Evolutionary conservation across 345 rosid species (phyloP), one percentile per base, ranked within the genome.

Genomic region (Euphorbia tirucalli): DNA sequence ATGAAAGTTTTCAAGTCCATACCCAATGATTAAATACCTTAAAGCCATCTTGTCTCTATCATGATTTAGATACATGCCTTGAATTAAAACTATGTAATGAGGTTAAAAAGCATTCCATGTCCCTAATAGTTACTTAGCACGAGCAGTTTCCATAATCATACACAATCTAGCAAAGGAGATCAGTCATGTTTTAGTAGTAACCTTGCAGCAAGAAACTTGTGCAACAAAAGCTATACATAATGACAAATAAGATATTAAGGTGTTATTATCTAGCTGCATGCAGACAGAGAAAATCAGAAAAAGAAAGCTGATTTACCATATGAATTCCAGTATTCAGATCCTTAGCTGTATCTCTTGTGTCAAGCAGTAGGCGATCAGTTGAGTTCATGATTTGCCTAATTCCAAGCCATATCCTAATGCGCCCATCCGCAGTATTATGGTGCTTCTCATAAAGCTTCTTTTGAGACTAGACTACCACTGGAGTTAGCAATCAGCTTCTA

Each of bases 301-400:
- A 31, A 52, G 41, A 63, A 39, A 58, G 27, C 18, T 32, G n/a
- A 46, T 59, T 46, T 84, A 89, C 91, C 94, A 89, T 89, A 71
- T 87, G 91, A 65, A 89, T 86, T 75, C 90, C 94, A 44, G 94
- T 89, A 61, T 81, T 78, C 70, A 89, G 74, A 68, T 89, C 90
- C 80, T 71, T 77, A 32, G 94, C 91, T 4, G 54, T 37, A 31
- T 87, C 84, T 79, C 84, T 83, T 35, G 94, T 87, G 75, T 84
- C 83, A 52, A 82, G 73, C 11, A 89, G 83, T 32, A 89, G 74
- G 50, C 73, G 80, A 75, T 89, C 91, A 65, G 90, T 82, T 65
- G 89, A 70, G 81, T 89, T 89, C 91, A 87, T 89, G 35, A 78
- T 75, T 79, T 84, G 88, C 81, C 94, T 84, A 55, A 89, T 78